phyloP scores from a whole-genome alignment of 2,329 filamentous ascomycete species.

The Plenodomus lindquistii region DNA sequence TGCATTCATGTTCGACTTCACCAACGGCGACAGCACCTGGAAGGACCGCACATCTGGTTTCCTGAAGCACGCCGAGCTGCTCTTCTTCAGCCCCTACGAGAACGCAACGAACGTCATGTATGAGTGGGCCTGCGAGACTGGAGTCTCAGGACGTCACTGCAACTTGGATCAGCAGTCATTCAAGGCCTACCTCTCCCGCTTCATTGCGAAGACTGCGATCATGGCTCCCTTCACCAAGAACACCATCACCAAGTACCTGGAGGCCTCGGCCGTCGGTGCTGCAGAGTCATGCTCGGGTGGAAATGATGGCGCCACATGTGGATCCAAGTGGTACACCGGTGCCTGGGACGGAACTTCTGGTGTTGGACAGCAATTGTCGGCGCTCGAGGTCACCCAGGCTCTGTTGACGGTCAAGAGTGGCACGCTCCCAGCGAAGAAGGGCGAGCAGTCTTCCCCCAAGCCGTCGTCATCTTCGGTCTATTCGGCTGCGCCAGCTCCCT shows the following conservation, averaged over 20 bases:
- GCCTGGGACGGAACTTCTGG: slow-evolving; percentile 48
- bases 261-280: slow-evolving; percentile 48
- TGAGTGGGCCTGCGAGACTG: slow-evolving; percentile 69
- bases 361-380: slow-evolving; percentile 51
- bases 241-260: slow-evolving; percentile 45
- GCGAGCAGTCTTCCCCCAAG: slow-evolving; percentile 22
- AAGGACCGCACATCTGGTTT: slow-evolving; percentile 62
- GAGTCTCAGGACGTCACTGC: slow-evolving; percentile 54
- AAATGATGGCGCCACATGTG: slow-evolving; percentile 47
- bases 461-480: slow-evolving; percentile 1
- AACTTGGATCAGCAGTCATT: slow-evolving; percentile 73
- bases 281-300: slow-evolving; percentile 50
- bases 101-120: slow-evolving; percentile 61
- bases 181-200: slow-evolving; percentile 75
- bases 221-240: slow-evolving; percentile 49
- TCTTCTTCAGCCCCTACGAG: slow-evolving; percentile 59
- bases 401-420: slow-evolving; percentile 44
- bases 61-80: slow-evolving; percentile 51
- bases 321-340: slow-evolving; percentile 51
- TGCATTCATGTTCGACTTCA: slow-evolving; percentile 60
- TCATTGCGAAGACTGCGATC: slow-evolving; percentile 54
- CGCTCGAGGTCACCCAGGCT: slow-evolving; percentile 51
- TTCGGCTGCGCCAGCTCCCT: not conserved
- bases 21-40: slow-evolving; percentile 56
- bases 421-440: slow-evolving; percentile 33